A percentile compares a stretch with the other conserved stretches of the same genome.
Evolutionary conservation across 2,329 filamentous ascomycete genomes (phyloP).

Genomic region (Penicillium sp.): DNA sequence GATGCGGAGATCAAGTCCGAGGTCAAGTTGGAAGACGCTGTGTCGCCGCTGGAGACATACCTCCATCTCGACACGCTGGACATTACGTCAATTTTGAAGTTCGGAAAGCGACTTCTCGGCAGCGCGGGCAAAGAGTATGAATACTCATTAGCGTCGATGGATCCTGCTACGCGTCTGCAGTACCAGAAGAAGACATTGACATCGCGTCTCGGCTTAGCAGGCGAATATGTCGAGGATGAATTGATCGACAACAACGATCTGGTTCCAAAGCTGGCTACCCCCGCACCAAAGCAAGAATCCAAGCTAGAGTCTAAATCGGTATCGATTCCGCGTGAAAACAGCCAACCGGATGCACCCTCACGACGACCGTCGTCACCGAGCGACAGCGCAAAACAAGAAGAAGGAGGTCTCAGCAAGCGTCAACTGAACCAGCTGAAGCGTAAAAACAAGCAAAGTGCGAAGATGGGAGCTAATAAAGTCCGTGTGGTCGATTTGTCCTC

Average conservation of each 20-base stretch:
- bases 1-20: constrained; percentile 36
- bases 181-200: constrained; percentile 86
- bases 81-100: constrained; percentile 69
- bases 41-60: constrained; percentile 49
- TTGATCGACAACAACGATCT: constrained; percentile 62
- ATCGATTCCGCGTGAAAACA: constrained; percentile 40
- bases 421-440: constrained; percentile 93
- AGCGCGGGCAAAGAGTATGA: constrained; percentile 77
- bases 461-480: constrained; percentile 82
- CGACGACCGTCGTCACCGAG: constrained; percentile 44
- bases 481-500: constrained; percentile 81
- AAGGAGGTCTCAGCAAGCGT: constrained; percentile 74
- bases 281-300: constrained; percentile 48
- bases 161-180: constrained; percentile 70
- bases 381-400: constrained; percentile 53
- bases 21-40: constrained; percentile 34
- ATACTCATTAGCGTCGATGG: constrained; percentile 72
- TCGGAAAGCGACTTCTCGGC: constrained; percentile 76
- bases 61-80: constrained; percentile 71
- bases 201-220: constrained; percentile 74
- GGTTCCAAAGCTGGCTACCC: constrained; percentile 40
- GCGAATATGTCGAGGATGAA: constrained; percentile 79
- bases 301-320: constrained; percentile 47
- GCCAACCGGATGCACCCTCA: constrained; percentile 39
- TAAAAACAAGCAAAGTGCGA: constrained; percentile 84